Base-by-base conservation (phyloP, 2,329 filamentous ascomycete genomes). In the Fusarium algeriense region DNA sequence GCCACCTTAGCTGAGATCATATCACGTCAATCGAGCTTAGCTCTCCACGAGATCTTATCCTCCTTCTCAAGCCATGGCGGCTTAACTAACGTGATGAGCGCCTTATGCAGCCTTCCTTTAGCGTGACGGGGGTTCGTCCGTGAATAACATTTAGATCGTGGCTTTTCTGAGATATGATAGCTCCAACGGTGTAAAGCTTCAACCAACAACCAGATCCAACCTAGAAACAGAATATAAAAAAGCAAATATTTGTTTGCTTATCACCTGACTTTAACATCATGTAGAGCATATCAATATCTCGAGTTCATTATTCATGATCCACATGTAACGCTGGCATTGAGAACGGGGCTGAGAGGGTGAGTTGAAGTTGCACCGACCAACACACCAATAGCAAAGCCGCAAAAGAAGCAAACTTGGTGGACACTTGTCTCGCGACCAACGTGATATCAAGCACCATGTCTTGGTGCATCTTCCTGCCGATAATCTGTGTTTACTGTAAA, bases 151-250 rank as follows among this genome's bases (percentile, higher is more conserved):
- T 40, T 15, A 28, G 52, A 60, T 65, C 41, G 62, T 67, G 70
- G 63, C 71, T 65, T 69, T 72, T 73, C 20, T 74, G 71, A 75
- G 55, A 70, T 75, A 54, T 76, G 73, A 75, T 62, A 71, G 63
- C 35, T 34, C 44, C 43, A 43, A 43, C 19, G 46, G 32, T 45
- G 54, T 14, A 58, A 20, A 40, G 38, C 23, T 35, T 23, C 46
- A 45, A 60, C 68, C 40, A 61, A 60, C 50, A 43, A 38, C 15
- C 32, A 35, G 26, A 35, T 23, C 41, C 44, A 15, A 7, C 30
- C 14, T 19, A 26, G 37, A 15, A 37, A 34, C 15, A 38, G 5
- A 37, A 46, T 8, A 32, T 32, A 26, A 48, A 43, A 46, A 19
- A 46, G 43, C 28, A 60, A 56, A 20, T 15, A 17, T 20, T 44